These are phyloP conservation scores for Acacia melanoxylon DNA, from an alignment of 306 rosid genomes.

Conservation along the genomic window DNA sequence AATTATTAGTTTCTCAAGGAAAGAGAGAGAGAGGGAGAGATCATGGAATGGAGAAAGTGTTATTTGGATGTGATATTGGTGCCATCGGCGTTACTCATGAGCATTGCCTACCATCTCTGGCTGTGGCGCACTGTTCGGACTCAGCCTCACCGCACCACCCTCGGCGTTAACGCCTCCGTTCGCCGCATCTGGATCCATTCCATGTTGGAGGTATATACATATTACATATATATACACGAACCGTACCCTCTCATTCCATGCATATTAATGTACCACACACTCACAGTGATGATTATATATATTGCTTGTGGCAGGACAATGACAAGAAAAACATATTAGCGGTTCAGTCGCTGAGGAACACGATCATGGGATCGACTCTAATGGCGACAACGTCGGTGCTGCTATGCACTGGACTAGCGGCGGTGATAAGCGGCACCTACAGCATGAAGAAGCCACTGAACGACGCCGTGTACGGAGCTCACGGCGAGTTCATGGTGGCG, in stretches of 20 bases:
- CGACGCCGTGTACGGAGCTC: slow-evolving; percentile 82
- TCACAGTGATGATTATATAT: too few relatives aligned
- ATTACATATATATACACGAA: not conserved
- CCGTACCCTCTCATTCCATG: not conserved
- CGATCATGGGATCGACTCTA: slow-evolving; percentile 85
- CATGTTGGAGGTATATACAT: slow-evolving; percentile 64
- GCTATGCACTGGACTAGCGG: slow-evolving; percentile 76
- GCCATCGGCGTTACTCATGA: slow-evolving; percentile 58
- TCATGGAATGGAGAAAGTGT: slow-evolving; percentile 79
- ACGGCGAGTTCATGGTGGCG: slow-evolving; percentile 92
- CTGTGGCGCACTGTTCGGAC: slow-evolving; percentile 79
- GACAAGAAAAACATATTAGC: slow-evolving; percentile 92
- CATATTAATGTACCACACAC: too few relatives aligned
- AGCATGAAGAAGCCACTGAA: slow-evolving; percentile 81
- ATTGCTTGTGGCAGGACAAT: slow-evolving; percentile 59
- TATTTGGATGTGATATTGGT: slow-evolving; percentile 81
- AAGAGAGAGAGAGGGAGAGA: not conserved
- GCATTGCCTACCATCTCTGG: slow-evolving; percentile 66
- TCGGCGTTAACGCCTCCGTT: slow-evolving; percentile 74
- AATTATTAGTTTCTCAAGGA: not conserved
- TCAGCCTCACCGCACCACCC: slow-evolving; percentile 70
- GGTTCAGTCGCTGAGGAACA: slow-evolving; percentile 81
- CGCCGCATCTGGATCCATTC: slow-evolving; percentile 79
- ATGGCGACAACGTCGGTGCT: slow-evolving; percentile 95
- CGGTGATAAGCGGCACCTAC: slow-evolving; percentile 91